Conservation (phyloP, 148 eudicot species). For the Spergularia marina region DNA sequence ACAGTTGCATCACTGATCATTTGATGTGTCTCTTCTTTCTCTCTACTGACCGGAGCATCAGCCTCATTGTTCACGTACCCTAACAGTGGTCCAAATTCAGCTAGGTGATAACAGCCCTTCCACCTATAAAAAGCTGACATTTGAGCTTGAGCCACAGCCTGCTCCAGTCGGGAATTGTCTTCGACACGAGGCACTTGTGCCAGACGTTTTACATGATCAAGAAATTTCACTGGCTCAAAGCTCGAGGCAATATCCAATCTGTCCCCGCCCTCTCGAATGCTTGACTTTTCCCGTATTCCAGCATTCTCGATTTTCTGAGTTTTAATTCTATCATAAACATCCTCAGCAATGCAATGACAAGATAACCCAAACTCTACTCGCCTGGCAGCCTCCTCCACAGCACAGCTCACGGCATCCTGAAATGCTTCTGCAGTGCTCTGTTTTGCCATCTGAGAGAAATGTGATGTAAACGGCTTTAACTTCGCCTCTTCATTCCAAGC, state of each 20-base stretch:
- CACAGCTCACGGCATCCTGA: slow-evolving; percentile 60
- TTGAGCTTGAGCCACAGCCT: slow-evolving; percentile 44
- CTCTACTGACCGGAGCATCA: slow-evolving; percentile 14
- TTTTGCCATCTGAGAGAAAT: slow-evolving; percentile 60
- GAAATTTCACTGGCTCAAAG: slow-evolving; percentile 48
- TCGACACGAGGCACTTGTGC: slow-evolving; percentile 41
- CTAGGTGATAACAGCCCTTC: slow-evolving; percentile 56
- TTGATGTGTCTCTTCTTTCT: slow-evolving; percentile 20
- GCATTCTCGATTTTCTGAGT: slow-evolving; percentile 50
- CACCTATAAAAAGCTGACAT: slow-evolving; percentile 60
- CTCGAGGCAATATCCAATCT: slow-evolving; percentile 36
- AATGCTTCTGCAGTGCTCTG: slow-evolving; percentile 55
- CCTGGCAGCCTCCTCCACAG: slow-evolving; percentile 64
- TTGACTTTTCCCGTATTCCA: slow-evolving; percentile 48
- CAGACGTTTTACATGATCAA: slow-evolving; percentile 39
- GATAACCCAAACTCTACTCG: slow-evolving; percentile 66
- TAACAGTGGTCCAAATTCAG: slow-evolving; percentile 33
- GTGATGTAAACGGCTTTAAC: slow-evolving; percentile 52
- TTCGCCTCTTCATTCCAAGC: slow-evolving; percentile 64
- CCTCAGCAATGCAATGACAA: slow-evolving; percentile 56
- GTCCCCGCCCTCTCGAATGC: slow-evolving; percentile 45
- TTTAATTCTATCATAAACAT: slow-evolving; percentile 36
- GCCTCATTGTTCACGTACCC: slow-evolving; percentile 38
- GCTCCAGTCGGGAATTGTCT: slow-evolving; percentile 38
- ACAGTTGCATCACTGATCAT: slow-evolving; percentile 22